Percentiles rank a stretch among this genome's conserved stretches.
These are phyloP conservation scores for Clonostachys sp. DNA, from an alignment of 2,329 filamentous ascomycete species.

Conservation along the genomic window DNA sequence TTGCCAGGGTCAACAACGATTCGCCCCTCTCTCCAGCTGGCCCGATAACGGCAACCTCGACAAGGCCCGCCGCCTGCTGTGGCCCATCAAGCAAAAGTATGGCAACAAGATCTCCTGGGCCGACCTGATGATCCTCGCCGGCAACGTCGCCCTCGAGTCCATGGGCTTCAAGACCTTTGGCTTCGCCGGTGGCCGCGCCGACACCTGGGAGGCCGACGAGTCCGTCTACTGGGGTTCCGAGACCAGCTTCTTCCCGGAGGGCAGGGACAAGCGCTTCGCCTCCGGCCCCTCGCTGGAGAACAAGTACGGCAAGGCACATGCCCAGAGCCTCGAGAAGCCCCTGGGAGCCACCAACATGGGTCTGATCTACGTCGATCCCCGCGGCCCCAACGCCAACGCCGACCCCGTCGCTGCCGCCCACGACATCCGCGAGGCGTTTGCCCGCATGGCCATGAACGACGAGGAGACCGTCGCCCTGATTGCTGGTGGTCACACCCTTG, in stretches of 20 bases:
- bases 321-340: slow-evolving; percentile 62
- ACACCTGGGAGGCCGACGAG: slow-evolving; percentile 74
- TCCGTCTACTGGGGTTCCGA: slow-evolving; percentile 75
- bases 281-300: slow-evolving; percentile 26
- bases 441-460: slow-evolving; percentile 60
- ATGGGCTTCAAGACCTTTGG: slow-evolving; percentile 73
- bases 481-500: slow-evolving; percentile 73
- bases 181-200: slow-evolving; percentile 67
- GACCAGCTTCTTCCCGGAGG: slow-evolving; percentile 56
- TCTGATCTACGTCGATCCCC: slow-evolving; percentile 72
- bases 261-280: slow-evolving; percentile 62
- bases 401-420: slow-evolving; percentile 64
- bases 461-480: slow-evolving; percentile 79
- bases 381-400: slow-evolving; percentile 68
- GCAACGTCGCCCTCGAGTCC: slow-evolving; percentile 72
- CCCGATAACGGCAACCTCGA: slow-evolving; percentile 75
- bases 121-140: slow-evolving; percentile 65
- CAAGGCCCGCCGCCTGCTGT: slow-evolving; percentile 75
- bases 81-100: slow-evolving; percentile 83
- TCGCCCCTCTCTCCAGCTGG: slow-evolving; percentile 77
- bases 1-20: slow-evolving; percentile 64
- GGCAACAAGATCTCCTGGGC: slow-evolving; percentile 80
- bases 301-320: slow-evolving; percentile 43
- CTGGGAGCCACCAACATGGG: slow-evolving; percentile 61
- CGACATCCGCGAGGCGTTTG: slow-evolving; percentile 71